A percentile compares a stretch with the other conserved stretches of the same genome.
Conservation (phyloP, 75 land plant species). For the Isoetes taiwanensis region DNA sequence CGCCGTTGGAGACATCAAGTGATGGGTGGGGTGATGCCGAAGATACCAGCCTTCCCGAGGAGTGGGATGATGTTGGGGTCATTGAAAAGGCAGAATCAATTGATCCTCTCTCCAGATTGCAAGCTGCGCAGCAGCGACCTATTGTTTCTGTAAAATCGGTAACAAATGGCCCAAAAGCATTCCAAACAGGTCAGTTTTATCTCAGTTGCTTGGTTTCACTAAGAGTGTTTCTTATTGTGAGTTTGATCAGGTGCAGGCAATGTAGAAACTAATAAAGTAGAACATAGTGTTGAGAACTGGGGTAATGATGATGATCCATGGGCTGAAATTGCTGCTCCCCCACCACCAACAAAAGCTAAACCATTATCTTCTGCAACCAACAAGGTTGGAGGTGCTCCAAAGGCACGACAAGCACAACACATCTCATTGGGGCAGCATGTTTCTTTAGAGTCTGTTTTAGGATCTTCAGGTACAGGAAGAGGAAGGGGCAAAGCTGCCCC, state of each 20-base stretch:
- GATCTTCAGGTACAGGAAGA: conserved; percentile 27
- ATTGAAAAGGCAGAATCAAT: conserved; percentile 43
- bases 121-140: conserved; percentile 90
- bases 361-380: conserved; percentile 33
- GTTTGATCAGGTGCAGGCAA: conserved; percentile 11
- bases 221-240: background rate
- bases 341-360: conserved; percentile 56
- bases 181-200: conserved; percentile 9
- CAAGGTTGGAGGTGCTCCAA: background rate
- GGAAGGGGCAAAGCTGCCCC: conserved; percentile 70
- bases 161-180: background rate
- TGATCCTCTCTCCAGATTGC: conserved; percentile 61
- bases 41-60: conserved; percentile 35
- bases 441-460: conserved; percentile 13
- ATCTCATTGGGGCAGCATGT: conserved; percentile 17
- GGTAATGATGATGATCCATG: conserved; percentile 72
- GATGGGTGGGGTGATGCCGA: conserved; percentile 96
- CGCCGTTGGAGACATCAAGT: conserved; percentile 27
- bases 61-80: conserved; percentile 62
- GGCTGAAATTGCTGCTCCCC: conserved; percentile 94
- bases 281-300: conserved; percentile 8
- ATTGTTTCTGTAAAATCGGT: conserved; percentile 20
- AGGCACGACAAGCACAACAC: conserved; percentile 13
- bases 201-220: background rate
- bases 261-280: background rate